These are phyloP conservation scores for Eucalyptus polybractea DNA, from an alignment of 345 rosid species.

Conservation along the genomic window DNA sequence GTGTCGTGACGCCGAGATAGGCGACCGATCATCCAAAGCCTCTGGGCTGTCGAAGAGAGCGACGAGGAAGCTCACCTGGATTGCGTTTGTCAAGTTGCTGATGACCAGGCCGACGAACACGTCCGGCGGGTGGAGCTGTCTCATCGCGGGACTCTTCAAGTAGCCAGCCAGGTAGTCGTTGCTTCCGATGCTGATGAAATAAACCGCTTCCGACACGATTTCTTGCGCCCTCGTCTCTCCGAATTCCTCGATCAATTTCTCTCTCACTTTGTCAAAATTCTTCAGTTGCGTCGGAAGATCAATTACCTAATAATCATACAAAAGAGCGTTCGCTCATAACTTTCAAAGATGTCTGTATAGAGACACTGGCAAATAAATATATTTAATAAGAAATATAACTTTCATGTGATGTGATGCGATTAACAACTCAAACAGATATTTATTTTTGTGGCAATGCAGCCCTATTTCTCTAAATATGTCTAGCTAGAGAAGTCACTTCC, in stretches of 20 bases:
- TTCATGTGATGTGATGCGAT: not conserved
- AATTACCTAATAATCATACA: constrained; percentile 6
- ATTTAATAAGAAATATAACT: not conserved
- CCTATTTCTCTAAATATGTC: not conserved
- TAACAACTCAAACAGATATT: not conserved
- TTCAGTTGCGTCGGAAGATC: constrained; percentile 29
- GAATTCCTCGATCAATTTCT: constrained; percentile 11
- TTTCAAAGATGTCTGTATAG: not conserved
- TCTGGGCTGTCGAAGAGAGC: not conserved
- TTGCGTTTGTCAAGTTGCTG: constrained; percentile 32
- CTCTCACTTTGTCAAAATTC: constrained; percentile 17
- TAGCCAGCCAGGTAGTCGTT: constrained; percentile 43
- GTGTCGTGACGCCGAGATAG: not conserved
- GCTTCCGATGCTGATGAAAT: constrained; percentile 41
- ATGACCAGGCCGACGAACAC: constrained; percentile 30
- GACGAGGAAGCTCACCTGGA: constrained; percentile 16
- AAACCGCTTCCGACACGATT: constrained; percentile 33
- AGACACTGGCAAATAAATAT: not conserved
- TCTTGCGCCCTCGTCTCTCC: constrained; percentile 15
- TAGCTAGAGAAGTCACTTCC: not conserved
- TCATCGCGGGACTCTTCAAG: constrained; percentile 16
- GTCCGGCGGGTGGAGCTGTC: constrained; percentile 14
- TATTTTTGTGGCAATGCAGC: not conserved
- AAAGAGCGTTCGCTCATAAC: not conserved
- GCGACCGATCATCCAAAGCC: not conserved